These are phyloP conservation scores for Vaccinium myrtillus DNA, from an alignment of 148 eudicot genomes.

Conservation along the genomic window DNA sequence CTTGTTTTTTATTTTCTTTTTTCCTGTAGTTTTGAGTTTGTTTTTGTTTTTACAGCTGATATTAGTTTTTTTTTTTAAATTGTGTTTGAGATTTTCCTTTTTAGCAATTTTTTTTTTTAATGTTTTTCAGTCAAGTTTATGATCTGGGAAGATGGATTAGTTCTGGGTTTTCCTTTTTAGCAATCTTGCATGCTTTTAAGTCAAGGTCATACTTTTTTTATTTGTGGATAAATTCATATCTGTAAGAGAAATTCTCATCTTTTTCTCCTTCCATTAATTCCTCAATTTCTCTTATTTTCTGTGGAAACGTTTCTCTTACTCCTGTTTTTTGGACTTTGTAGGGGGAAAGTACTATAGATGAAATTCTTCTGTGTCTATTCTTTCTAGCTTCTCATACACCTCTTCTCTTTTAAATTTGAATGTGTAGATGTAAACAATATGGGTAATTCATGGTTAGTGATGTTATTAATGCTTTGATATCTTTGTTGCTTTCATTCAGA, in stretches of 20 bases:
- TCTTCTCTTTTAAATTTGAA: not conserved
- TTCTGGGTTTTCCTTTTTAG: not conserved
- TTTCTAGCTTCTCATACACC: not conserved
- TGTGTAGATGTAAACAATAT: not conserved
- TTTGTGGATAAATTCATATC: not conserved
- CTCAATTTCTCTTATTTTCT: not conserved
- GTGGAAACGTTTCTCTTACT: not conserved
- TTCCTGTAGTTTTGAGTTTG: not conserved
- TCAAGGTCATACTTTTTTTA: not conserved
- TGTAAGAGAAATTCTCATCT: not conserved
- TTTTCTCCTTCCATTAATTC: not conserved
- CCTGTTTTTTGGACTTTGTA: not conserved
- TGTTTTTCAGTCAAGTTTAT: not conserved
- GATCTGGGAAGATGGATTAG: slow-evolving; percentile 5
- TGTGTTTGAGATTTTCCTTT: not conserved
- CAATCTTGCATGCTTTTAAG: no score
- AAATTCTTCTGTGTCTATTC: not conserved
- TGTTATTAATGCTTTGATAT: not conserved
- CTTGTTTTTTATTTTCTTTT: not conserved
- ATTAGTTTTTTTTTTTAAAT: not conserved
- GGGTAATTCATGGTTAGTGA: no score
- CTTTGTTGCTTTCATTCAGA: not conserved
- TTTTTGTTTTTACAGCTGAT: slow-evolving; percentile 1
- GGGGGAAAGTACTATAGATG: not conserved
- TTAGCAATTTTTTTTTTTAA: no score